A percentile compares a stretch with the other conserved stretches of the same genome.
phyloP scores from a whole-genome alignment of 208 protist species.

The Naegleria lovaniensis region DNA sequence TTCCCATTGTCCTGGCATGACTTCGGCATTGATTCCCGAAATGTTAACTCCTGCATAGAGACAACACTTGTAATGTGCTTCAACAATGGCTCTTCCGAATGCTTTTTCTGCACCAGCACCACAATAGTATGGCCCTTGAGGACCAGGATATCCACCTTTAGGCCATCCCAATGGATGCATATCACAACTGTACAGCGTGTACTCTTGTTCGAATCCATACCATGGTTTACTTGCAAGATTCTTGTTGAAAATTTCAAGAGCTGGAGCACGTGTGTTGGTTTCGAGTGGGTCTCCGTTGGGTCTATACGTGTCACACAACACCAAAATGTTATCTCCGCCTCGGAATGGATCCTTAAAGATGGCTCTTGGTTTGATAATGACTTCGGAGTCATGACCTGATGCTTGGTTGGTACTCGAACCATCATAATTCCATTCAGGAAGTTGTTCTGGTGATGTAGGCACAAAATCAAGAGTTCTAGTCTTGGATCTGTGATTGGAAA shows the following conservation, averaged over 20 bases:
- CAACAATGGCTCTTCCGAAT: slow-evolving; percentile 74
- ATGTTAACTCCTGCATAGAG: slow-evolving; percentile 65
- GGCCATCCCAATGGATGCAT: slow-evolving; percentile 64
- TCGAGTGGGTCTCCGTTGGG: slow-evolving; percentile 74
- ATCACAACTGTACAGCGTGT: slow-evolving; percentile 60
- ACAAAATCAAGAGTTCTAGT: not conserved
- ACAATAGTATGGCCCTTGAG: slow-evolving; percentile 96
- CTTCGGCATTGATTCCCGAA: slow-evolving; percentile 87
- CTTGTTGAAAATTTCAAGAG: slow-evolving; percentile 72
- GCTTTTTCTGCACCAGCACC: slow-evolving; percentile 60
- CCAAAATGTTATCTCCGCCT: slow-evolving; percentile 57
- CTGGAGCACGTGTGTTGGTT: slow-evolving; percentile 77
- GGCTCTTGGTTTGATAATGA: slow-evolving; percentile 62
- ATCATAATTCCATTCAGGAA: slow-evolving; percentile 95
- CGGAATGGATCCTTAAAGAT: slow-evolving; percentile 71
- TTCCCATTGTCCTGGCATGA: slow-evolving; percentile 94
- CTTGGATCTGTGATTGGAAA: not conserved
- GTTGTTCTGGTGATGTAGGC: slow-evolving; percentile 42
- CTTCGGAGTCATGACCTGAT: slow-evolving; percentile 74
- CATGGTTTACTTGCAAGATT: slow-evolving; percentile 57
- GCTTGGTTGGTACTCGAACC: slow-evolving; percentile 86
- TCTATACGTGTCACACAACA: slow-evolving; percentile 67
- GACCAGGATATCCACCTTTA: slow-evolving; percentile 72
- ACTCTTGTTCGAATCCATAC: slow-evolving; percentile 79
- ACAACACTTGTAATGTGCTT: slow-evolving; percentile 63